Evolutionary conservation across 345 rosid genomes (phyloP), one percentile per base, ranked within the genome.

Genomic region (Tarenaya hassleriana): DNA sequence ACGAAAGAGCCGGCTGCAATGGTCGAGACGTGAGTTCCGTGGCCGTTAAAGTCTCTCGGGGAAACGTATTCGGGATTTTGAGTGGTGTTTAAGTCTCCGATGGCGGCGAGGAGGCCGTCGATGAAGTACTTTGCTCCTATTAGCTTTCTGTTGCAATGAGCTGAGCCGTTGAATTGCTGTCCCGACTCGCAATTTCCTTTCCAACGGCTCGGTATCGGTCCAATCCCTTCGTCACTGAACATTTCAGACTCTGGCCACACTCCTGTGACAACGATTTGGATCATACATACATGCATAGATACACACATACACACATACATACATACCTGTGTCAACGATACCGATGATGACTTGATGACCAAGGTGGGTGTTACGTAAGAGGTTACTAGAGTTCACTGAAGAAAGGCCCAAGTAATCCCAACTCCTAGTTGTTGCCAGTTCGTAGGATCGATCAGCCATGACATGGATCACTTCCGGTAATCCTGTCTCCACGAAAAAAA

Each of bases 81-180:
- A n/a, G 61, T 58, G 1, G 82, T 43, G 54, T 79, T 73, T 49
- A 69, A 74, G 53, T 59, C 60, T 43, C 47, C 27, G 55, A 69
- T 69, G 8, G 69, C 62, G 0, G 80, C 73, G 16, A 72, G 73
- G 40, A 74, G 62, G 4, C 86, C 82, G 1, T 68, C 50, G 34
- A 64, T 74, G 38, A 76, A 76, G 47, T 50, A 76, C 47, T 69
- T 67, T 5, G 85, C 82, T 59, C 85, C 85, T 45, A 79, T 69
- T 18, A 79, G 70, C 64, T 79, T 79, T 45, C 64, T 65, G 45
- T 80, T 80, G 20, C 80, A 70, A 9, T 70, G 40, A 0, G 46
- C 38, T 20, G 55, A 10, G 0, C 59, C 18, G 10, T 45, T 65
- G 55, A 65, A 65, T 1, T 0, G 8, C 16, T 52, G 64, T 45